These are phyloP conservation scores for Boletus insuetus DNA, from an alignment of 768 basidiomycete genomes.

Conservation along the genomic window DNA sequence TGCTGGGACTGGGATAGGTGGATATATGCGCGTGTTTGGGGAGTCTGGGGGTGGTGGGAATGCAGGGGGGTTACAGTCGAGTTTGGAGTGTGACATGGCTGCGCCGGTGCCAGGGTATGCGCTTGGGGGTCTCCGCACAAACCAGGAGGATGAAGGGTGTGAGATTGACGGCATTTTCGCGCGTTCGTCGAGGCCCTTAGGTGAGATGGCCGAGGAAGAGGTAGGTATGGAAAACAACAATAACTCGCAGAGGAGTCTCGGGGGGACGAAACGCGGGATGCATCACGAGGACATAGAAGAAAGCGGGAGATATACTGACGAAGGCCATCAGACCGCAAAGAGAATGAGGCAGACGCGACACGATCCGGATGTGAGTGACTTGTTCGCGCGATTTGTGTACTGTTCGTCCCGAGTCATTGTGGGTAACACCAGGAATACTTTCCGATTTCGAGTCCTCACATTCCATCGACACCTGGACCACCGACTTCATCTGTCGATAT, in stretches of 20 bases:
- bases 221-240: neutral
- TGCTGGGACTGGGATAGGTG: constrained; percentile 8
- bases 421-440: constrained; percentile 16
- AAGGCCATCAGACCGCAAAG: constrained; percentile 9
- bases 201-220: constrained; percentile 8
- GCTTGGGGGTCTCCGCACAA: neutral
- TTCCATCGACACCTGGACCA: constrained; percentile 14
- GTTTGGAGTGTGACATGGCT: constrained; percentile 10
- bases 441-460: constrained; percentile 21
- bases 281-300: constrained; percentile 13
- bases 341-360: constrained; percentile 12
- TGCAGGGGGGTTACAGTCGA: neutral
- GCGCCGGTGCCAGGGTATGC: constrained; percentile 21
- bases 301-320: constrained; percentile 2
- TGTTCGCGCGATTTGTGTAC: neutral
- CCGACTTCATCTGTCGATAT: neutral
- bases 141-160: neutral
- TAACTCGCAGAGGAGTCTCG: neutral
- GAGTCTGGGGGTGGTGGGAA: neutral
- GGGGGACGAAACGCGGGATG: constrained; percentile 14
- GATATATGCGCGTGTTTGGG: constrained; percentile 26
- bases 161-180: constrained; percentile 6
- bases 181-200: constrained; percentile 7
- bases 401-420: neutral
- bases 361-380: constrained; percentile 19